Base-by-base conservation (phyloP, 306 rosid genomes). In the Dryas alaskensis region DNA sequence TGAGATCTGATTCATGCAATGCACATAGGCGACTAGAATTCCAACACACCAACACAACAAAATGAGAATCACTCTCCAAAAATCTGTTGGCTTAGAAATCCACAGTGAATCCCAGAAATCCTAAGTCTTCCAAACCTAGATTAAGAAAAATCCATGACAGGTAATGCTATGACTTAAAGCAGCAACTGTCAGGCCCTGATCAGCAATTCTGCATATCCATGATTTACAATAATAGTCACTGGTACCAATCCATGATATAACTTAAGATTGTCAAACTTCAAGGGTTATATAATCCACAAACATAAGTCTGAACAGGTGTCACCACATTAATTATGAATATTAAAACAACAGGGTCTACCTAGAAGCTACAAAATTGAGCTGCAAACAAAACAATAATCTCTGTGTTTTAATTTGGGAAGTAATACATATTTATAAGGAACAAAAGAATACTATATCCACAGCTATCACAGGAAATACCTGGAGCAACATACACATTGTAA, bases 391-490 rank as follows among this genome's bases (percentile, higher is more conserved):
- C 60, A 69, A 60, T 22, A 31, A 57, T 9, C 42, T 45, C 52
- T 67, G 54, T 67, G 25, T 71, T 63, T 51, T 66, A 70, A 39
- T 7, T 14, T 31, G 37, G 10, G 68, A 45, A 61, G 62, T 70
- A 31, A 53, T 40, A 60, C 54, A 72, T 5, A 60, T 64, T 52
- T 5, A 69, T 7, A 78, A 62, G 8, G 70, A 60, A 57, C 78
- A 61, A 58, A 77, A 75, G 76, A 72, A 71, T 80, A 76, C 78
- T 60, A 75, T 72, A 61, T 73, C 80, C 72, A 65, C 50, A 72
- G 48, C 83, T 75, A 77, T 1, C 68, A 80, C 27, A 65, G 44
- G 60, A 65, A 16, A 62, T 67, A 74, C 19, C 59, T 27, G 68
- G 37, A 57, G 65, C 77, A 78, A 27, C 68, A 75, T n/a, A 53